Evolutionary conservation across 371 early-diverging fungal genomes (phyloP), one percentile per base, ranked within the genome.

Genomic region (Funneliformis caledonium): DNA sequence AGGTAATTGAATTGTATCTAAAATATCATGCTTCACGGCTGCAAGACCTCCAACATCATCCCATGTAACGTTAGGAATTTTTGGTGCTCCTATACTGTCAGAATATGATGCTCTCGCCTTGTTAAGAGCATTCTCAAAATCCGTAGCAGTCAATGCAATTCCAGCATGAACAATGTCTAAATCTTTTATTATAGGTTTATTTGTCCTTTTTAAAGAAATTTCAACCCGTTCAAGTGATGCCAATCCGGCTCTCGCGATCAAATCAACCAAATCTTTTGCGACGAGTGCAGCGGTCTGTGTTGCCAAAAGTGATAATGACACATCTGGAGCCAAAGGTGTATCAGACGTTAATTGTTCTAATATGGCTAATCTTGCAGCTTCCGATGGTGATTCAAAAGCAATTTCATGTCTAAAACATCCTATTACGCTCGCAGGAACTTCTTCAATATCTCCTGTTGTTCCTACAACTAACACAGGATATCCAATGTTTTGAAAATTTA

Each of bases 21-120:
- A 84, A 82, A 99, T 98, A 81, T 97, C 97, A 81, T 95, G 93
- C 85, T 99, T 99, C 65, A 99, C 99, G 64, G 94, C 91, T 9
- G 96, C 96, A 76, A 99, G 86, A 12, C 99, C 99, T 78, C 99
- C 99, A 33, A 99, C 97, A 87, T 99, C 99, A 78, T 97, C 97
- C 98, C 99, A 99, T 10, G 94, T 95, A 26, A 99, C 97, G 69
- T 92, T 93, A 6, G 98, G 98, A 76, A 98, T 98, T 88, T 97
- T 97, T 60, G 99, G 98, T 10, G 98, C 98, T 14, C 98, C 98
- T 72, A 98, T 95, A 14, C 93, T 91, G 70, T 97, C 97, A 11
- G 97, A 94, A 80, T 96, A 96, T 26, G 93, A 90, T 26, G 94
- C 88, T 37, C 98, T 90, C 4, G 96, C 92, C 82, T 91, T 90